phyloP scores from a whole-genome alignment of 2,329 filamentous ascomycete species.

The Diplodia sapinea region DNA sequence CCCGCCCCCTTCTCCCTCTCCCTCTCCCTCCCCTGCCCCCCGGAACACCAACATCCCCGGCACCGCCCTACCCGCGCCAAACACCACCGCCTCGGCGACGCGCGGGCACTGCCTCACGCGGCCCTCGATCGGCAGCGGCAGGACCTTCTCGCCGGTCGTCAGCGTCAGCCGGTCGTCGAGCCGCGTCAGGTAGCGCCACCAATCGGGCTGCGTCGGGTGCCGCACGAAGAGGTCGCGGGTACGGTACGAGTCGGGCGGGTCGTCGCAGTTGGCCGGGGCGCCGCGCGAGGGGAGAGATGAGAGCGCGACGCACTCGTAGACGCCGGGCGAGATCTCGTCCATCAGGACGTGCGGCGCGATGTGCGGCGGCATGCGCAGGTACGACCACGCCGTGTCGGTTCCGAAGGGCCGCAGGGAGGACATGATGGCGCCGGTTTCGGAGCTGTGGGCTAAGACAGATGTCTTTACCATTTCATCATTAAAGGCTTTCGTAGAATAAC shows the following conservation, averaged over 20 bases:
- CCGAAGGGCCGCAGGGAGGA: conserved; percentile 60
- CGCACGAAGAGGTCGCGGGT: conserved; percentile 51
- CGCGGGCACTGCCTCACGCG: conserved; percentile 58
- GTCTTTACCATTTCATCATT: no score
- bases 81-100: conserved; percentile 63
- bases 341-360: conserved; percentile 48
- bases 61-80: conserved; percentile 60
- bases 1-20: conserved; percentile 40
- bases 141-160: conserved; percentile 58
- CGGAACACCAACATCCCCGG: conserved; percentile 58
- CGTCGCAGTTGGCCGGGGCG: conserved; percentile 52
- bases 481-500: no score
- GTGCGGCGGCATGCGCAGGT: conserved; percentile 54
- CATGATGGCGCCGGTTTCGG: conserved; percentile 55
- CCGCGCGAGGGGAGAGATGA: conserved; percentile 44
- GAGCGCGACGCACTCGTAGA: conserved; percentile 47
- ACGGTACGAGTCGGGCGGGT: background rate
- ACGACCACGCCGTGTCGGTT: conserved; percentile 65
- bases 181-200: conserved; percentile 55
- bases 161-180: conserved; percentile 56
- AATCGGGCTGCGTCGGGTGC: conserved; percentile 47
- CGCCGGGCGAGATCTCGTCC: conserved; percentile 43
- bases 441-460: no score
- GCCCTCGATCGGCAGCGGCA: conserved; percentile 59
- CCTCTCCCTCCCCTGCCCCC: background rate